Conservation (phyloP, 176 grass and related monocot genomes). For the Hordeum vulgare region MorexV3_pseudomolecules_assembly NC_058520.1:142791646-142792145, state of each 20-base stretch:
- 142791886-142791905: constrained; percentile 20
- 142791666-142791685: background rate
- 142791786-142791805: background rate
- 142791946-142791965: constrained; percentile 14
- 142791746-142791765: background rate
- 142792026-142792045: background rate
- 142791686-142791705: background rate
- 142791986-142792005: constrained; percentile 23
- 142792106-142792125: background rate
- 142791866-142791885: constrained; percentile 8
- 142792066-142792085: background rate
- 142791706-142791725: background rate
- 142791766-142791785: background rate
- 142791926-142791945: constrained; percentile 10
- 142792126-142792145: too few species aligned
- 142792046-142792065: background rate
- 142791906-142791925: background rate
- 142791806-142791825: constrained; percentile 23
- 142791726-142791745: background rate
- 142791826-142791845: constrained; percentile 5
- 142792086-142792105: background rate
- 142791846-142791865: constrained; percentile 5
- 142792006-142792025: background rate
- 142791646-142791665: background rate
- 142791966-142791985: constrained; percentile 29